Evolutionary conservation across 257 asterid species (phyloP), one percentile per base, ranked within the genome.

Genomic region (Apocynum venetum): DNA sequence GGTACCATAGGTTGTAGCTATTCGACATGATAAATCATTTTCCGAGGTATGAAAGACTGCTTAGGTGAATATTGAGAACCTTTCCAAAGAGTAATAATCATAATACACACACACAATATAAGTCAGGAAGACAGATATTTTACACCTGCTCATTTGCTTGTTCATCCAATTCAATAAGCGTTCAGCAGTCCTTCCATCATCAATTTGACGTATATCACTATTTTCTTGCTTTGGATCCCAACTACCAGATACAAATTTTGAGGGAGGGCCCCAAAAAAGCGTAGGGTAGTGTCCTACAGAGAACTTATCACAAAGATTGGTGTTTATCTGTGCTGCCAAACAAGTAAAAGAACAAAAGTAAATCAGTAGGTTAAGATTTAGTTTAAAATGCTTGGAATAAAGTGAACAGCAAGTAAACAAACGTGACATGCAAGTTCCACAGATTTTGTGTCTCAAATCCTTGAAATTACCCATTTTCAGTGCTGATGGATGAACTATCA

Each of bases 281-380:
- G 86, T 88, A 64, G 98, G 98, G 82, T 86, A 92, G 89, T 82
- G 89, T 63, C 61, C 83, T 19, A 95, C 92, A 61, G 96, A 90
- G 87, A 90, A 95, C 88, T 90, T 95, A 84, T 88, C 92, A 87
- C 98, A 95, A 60, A 95, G 89, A 56, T 90, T 80, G 48, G 84
- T 83, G 81, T 95, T 95, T 86, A 89, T 84, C 98, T 95, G 98
- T 87, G 90, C 96, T 95, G 98, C 89, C 98, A 90, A 89, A 87
- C 78, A 90, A 86, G 81, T 78, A 84, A 80, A 61, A 61, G 70
- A 72, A 72, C 44, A 76, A 74, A 59, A 74, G 69, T 53, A 78
- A 83, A 76, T 84, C 86, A 89, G 88, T 86, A 79, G 71, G 82
- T 79, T 76, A 77, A 76, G 70, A 68, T 75, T 44, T 63, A 55